Percentiles rank a stretch among this genome's conserved stretches.
Evolutionary conservation across 257 asterid species (phyloP).

Genomic region (Lavandula angustifolia): DNA sequence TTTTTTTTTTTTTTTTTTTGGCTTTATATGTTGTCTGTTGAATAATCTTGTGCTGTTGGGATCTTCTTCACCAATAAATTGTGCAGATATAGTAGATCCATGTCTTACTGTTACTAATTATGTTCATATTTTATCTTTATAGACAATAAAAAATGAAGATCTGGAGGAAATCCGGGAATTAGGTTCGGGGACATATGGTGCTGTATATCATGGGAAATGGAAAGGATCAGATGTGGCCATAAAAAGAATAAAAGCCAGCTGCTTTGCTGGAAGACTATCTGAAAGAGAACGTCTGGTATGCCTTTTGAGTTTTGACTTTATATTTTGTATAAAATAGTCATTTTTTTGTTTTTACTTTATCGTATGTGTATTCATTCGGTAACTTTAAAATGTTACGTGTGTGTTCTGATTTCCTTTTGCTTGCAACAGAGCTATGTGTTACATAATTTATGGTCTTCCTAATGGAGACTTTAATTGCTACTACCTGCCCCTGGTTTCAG

Average conservation of each 20-base stretch:
- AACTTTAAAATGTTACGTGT: neutral
- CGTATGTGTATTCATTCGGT: neutral
- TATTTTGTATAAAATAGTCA: conserved; percentile 9
- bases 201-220: conserved; percentile 98
- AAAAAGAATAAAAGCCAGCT: conserved; percentile 94
- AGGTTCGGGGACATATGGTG: conserved; percentile 93
- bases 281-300: conserved; percentile 97
- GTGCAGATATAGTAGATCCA: conserved; percentile 9
- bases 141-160: conserved; percentile 93
- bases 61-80: conserved; percentile 1
- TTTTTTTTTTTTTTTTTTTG: conserved; percentile 14
- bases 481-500: too few relatives aligned
- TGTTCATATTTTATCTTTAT: conserved; percentile 22
- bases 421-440: conserved; percentile 3
- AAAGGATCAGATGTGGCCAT: conserved; percentile 97
- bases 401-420: conserved; percentile 18
- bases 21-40: neutral
- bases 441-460: neutral
- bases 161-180: conserved; percentile 95
- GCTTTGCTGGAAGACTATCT: conserved; percentile 96
- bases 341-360: conserved; percentile 5
- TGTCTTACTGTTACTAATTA: conserved; percentile 17
- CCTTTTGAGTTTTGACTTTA: neutral
- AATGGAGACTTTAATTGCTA: neutral
- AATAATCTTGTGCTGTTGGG: conserved; percentile 17